phyloP scores from a whole-genome alignment of 2,329 filamentous ascomycete species.

The Colletotrichum sojae region DNA sequence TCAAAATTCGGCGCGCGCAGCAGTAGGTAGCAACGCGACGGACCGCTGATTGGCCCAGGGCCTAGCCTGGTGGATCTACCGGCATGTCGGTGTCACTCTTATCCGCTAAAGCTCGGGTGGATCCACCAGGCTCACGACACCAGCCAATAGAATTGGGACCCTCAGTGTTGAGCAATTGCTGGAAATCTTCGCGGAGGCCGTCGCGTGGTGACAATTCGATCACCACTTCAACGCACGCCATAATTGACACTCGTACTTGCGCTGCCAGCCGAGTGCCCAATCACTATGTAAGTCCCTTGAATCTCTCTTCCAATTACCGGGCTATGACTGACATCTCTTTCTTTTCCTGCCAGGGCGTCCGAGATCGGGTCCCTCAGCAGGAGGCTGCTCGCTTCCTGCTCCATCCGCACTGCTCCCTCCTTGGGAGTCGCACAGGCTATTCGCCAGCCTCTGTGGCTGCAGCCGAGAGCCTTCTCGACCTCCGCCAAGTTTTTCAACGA shows the following conservation, averaged over 20 bases:
- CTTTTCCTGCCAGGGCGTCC: conserved; percentile 30
- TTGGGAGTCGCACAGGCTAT: conserved; percentile 12
- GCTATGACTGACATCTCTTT: background rate
- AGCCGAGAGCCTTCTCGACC: conserved; percentile 26
- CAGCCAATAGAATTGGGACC: background rate
- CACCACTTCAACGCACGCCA: background rate
- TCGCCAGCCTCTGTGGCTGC: conserved; percentile 23
- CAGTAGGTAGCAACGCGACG: conserved; percentile 35
- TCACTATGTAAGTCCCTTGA: conserved; percentile 18
- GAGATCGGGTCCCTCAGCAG: conserved; percentile 38
- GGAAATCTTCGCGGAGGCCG: conserved; percentile 16
- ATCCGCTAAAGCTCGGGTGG: conserved; percentile 27
- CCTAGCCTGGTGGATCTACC: background rate
- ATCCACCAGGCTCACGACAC: background rate
- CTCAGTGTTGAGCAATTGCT: background rate
- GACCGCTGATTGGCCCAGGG: conserved; percentile 34
- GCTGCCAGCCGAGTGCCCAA: background rate
- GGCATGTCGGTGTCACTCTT: conserved; percentile 30
- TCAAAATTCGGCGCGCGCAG: conserved; percentile 38
- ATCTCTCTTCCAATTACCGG: background rate
- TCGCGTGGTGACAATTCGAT: conserved; percentile 6
- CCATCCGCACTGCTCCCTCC: conserved; percentile 14
- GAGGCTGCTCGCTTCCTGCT: conserved; percentile 36
- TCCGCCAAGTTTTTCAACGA: background rate
- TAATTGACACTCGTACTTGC: background rate